phyloP scores from a whole-genome alignment of 371 early-diverging fungal species.

The Hamiltosporidium tvaerminnensis region DNA sequence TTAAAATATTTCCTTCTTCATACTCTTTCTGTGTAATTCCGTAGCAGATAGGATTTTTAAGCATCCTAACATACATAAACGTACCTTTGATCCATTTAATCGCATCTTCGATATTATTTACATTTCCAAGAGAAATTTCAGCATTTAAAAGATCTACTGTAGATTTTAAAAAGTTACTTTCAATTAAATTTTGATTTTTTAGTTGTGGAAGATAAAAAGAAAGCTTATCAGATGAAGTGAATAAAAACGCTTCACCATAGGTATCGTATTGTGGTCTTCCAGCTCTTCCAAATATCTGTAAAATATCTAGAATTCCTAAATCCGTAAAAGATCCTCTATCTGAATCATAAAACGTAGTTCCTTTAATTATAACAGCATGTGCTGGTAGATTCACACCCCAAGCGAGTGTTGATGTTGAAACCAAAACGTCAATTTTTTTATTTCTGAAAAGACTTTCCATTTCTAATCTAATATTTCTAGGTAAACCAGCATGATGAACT shows the following conservation, averaged over 20 bases:
- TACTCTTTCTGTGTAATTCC: neutral
- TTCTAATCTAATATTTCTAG: slow-evolving; percentile 68
- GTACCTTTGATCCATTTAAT: slow-evolving; percentile 85
- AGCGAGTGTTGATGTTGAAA: slow-evolving; percentile 91
- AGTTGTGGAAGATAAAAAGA: slow-evolving; percentile 77
- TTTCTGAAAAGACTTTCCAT: slow-evolving; percentile 81
- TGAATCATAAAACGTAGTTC: slow-evolving; percentile 79
- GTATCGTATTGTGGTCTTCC: slow-evolving; percentile 95
- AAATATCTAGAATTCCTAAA: slow-evolving; percentile 54
- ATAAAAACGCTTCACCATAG: slow-evolving; percentile 81
- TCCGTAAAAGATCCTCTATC: slow-evolving; percentile 60
- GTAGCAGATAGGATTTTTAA: slow-evolving; percentile 2
- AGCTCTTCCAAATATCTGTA: slow-evolving; percentile 97
- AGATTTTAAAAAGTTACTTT: slow-evolving; percentile 72
- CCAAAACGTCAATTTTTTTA: slow-evolving; percentile 74
- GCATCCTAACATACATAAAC: slow-evolving; percentile 80
- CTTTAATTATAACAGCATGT: slow-evolving; percentile 91
- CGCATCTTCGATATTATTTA: slow-evolving; percentile 73
- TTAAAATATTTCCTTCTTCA: neutral
- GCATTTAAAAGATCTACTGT: slow-evolving; percentile 80
- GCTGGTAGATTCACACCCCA: slow-evolving; percentile 99
- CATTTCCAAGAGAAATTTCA: slow-evolving; percentile 77
- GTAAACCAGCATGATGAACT: slow-evolving; percentile 96
- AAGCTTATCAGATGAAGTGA: slow-evolving; percentile 74
- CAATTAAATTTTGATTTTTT: slow-evolving; percentile 83